Evolutionary conservation across 805 yeast species (phyloP).

Genomic region (Zygosaccharomyces kombuchaensis): DNA sequence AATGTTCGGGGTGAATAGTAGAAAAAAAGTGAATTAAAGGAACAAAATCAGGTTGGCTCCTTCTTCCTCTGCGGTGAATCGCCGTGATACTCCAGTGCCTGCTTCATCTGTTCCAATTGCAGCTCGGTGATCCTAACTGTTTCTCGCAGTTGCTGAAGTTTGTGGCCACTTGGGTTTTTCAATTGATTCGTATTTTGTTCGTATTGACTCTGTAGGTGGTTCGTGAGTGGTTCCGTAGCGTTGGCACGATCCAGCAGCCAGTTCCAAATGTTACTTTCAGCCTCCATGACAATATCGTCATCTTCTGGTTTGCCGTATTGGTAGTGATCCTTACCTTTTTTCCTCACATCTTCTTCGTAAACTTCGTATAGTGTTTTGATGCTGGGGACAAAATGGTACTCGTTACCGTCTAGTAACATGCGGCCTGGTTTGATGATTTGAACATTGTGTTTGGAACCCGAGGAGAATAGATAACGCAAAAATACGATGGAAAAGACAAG

Average conservation of each 20-base stretch:
- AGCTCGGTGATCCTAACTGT: conserved; percentile 26
- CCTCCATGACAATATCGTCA: conserved; percentile 35
- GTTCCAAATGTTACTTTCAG: conserved; percentile 64
- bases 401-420: conserved; percentile 34
- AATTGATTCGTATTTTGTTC: neutral
- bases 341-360: conserved; percentile 26
- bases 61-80: neutral
- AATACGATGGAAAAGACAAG: conserved; percentile 12
- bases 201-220: conserved; percentile 1
- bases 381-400: conserved; percentile 41
- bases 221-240: conserved; percentile 7
- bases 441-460: conserved; percentile 9
- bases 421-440: conserved; percentile 25
- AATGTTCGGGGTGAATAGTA: neutral
- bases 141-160: conserved; percentile 26
- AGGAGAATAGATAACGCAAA: conserved; percentile 8
- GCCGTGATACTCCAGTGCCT: conserved; percentile 7
- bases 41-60: neutral
- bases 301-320: conserved; percentile 6
- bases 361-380: conserved; percentile 34
- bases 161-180: conserved; percentile 13
- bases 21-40: neutral
- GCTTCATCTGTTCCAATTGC: conserved; percentile 27
- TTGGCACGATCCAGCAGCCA: conserved; percentile 55
- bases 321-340: conserved; percentile 9